A percentile compares a stretch with the other conserved stretches of the same genome.
phyloP scores from a whole-genome alignment of 345 rosid species.

The Capsella bursapastoris region DNA sequence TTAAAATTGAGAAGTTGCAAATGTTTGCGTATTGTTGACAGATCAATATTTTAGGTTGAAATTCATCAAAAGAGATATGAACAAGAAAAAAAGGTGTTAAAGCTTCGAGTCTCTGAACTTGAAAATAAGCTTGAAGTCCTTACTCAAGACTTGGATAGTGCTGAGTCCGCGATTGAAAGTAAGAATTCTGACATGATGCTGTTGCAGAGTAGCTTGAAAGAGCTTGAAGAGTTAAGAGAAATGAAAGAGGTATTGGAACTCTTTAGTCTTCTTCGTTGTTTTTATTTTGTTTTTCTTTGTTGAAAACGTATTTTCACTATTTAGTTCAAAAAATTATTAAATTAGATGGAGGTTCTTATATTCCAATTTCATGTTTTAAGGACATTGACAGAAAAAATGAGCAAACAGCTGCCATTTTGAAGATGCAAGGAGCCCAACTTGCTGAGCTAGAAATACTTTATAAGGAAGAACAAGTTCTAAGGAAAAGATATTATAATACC shows the following conservation, averaged over 20 bases:
- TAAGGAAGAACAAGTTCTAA: slow-evolving; percentile 86
- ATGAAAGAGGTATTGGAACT: slow-evolving; percentile 80
- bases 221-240: slow-evolving; percentile 88
- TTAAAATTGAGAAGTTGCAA: slow-evolving; percentile 19
- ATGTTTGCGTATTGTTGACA: slow-evolving; percentile 24
- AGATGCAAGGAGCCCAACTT: slow-evolving; percentile 93
- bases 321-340: not conserved
- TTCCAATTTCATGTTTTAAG: slow-evolving; percentile 47
- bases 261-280: not conserved
- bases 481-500: slow-evolving; percentile 88
- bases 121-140: slow-evolving; percentile 66
- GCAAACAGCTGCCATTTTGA: slow-evolving; percentile 94
- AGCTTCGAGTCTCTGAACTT: slow-evolving; percentile 65
- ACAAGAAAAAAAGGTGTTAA: slow-evolving; percentile 66
- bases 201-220: slow-evolving; percentile 74
- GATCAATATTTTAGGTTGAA: slow-evolving; percentile 53
- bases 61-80: slow-evolving; percentile 59
- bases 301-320: not conserved
- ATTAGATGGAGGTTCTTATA: slow-evolving; percentile 5
- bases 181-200: slow-evolving; percentile 59
- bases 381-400: slow-evolving; percentile 97
- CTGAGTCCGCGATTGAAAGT: slow-evolving; percentile 58
- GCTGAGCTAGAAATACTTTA: slow-evolving; percentile 85
- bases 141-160: slow-evolving; percentile 55
- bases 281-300: slow-evolving; percentile 7